Evolutionary conservation across 2,329 filamentous ascomycete species (phyloP).

Genomic region (Aspergillus pseudotamarii): DNA sequence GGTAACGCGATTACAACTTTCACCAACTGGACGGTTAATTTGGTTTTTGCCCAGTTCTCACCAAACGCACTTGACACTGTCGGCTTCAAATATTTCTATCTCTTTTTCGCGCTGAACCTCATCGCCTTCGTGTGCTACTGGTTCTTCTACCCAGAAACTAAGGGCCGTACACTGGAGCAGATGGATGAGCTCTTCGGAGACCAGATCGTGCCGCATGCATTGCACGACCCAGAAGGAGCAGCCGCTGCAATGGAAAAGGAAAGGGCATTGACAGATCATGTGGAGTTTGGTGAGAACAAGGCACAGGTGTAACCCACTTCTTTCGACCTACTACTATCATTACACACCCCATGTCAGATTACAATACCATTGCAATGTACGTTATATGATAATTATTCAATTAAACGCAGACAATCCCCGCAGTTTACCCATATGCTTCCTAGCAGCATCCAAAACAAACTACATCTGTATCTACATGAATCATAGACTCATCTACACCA

Average conservation of each 20-base stretch:
- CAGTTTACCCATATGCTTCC: not conserved
- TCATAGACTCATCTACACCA: not conserved
- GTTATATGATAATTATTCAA: not conserved
- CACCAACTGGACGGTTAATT: slow-evolving; percentile 49
- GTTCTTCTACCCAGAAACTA: slow-evolving; percentile 39
- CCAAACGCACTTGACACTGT: slow-evolving; percentile 46
- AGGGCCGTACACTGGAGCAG: slow-evolving; percentile 32
- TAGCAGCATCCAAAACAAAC: not conserved
- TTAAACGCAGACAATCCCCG: not conserved
- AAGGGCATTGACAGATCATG: not conserved
- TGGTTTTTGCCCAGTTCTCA: slow-evolving; percentile 53
- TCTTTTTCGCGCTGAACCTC: slow-evolving; percentile 52
- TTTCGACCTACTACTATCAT: not conserved
- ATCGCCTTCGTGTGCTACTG: slow-evolving; percentile 39
- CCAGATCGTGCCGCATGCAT: slow-evolving; percentile 7
- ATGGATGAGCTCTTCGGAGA: slow-evolving; percentile 31
- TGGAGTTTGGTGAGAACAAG: not conserved
- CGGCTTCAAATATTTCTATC: slow-evolving; percentile 52
- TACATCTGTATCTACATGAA: not conserved
- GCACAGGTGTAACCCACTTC: not conserved
- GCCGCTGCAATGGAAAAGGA: slow-evolving; percentile 1
- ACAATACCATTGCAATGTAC: not conserved
- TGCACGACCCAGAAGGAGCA: slow-evolving; percentile 5
- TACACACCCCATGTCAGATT: not conserved
- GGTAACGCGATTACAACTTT: slow-evolving; percentile 47